Conservation (phyloP, 176 grass and related monocot genomes). For the Otatea glauca region DNA sequence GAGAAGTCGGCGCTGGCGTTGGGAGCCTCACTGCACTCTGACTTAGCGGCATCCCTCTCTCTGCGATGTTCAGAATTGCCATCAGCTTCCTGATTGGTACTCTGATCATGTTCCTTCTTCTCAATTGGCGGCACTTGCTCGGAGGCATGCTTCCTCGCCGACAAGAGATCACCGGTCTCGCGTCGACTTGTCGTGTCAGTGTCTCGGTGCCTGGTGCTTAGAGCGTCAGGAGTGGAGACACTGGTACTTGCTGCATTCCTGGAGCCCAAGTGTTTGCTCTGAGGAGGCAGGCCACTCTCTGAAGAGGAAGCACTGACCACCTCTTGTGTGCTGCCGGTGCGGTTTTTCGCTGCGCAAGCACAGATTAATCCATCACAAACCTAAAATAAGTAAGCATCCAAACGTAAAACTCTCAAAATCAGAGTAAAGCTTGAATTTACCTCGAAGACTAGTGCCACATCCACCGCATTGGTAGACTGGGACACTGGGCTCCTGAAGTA, state of each 20-base stretch:
- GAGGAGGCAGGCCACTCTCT: background rate
- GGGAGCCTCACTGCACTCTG: background rate
- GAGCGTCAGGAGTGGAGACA: background rate
- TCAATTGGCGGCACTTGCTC: background rate
- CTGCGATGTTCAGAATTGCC: background rate
- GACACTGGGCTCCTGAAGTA: constrained; percentile 64
- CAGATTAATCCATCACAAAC: constrained; percentile 40
- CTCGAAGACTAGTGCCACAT: constrained; percentile 67
- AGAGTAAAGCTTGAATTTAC: constrained; percentile 35
- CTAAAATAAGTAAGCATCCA: background rate
- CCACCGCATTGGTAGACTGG: constrained; percentile 86
- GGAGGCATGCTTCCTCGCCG: background rate
- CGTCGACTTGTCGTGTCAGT: background rate
- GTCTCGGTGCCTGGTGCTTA: background rate
- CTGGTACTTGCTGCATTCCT: constrained; percentile 24
- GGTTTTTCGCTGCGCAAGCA: constrained; percentile 56
- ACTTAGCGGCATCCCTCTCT: background rate
- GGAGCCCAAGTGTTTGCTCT: background rate
- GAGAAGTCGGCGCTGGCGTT: background rate
- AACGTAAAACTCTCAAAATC: background rate
- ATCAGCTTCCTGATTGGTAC: background rate
- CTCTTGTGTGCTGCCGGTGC: constrained; percentile 4
- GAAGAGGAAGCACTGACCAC: background rate
- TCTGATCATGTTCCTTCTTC: background rate
- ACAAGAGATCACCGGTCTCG: background rate